Base-by-base conservation (phyloP, 129 eudicot species). In the Artemisia annua region DNA sequence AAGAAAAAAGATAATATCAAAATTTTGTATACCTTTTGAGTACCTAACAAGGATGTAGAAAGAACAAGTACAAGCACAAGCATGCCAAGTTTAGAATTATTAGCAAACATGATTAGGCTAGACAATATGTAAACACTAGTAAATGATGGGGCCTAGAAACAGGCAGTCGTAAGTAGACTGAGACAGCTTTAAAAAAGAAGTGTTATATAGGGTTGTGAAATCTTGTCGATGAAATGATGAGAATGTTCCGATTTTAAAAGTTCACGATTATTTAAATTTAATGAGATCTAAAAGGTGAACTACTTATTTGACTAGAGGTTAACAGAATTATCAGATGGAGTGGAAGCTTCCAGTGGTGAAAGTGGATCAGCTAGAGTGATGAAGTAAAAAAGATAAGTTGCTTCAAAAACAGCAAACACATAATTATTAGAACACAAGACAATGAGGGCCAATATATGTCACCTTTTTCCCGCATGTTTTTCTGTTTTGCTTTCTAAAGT, bases 381-480 rank as follows among this genome's bases (percentile, higher is more conserved):
- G 24, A 17, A 64, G 72, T 52, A 74, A 58, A 11, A 14, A 4
- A 19, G 63, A 58, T 58, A 58, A 11, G 63, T 15, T 20, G 63
- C n/a, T 58, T 18, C 35, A 63, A 54, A 78, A 78, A 73, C 66
- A 65, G 69, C 73, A 44, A 64, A 78, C 78, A 78, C 26, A 5
- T 65, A 71, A 78, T 78, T 30, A 72, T 78, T 71, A 49, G 68
- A 78, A 26, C 52, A 65, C 20, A 63, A 65, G 63, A 78, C 82
- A 78, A 72, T 6, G 57, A 49, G 67, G 82, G 78, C 65, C 82
- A 70, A 17, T 63, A 35, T 30, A 43, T 58, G 17, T 24, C 72
- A 78, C 72, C 64, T 63, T 70, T 49, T 70, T 44, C 57, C 62
- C 19, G 80, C 74, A 72, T 78, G 82, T 72, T 78, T 71, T 71